Conservation (phyloP, 441 rosid genomes). For the Kokia cookei region DNA sequence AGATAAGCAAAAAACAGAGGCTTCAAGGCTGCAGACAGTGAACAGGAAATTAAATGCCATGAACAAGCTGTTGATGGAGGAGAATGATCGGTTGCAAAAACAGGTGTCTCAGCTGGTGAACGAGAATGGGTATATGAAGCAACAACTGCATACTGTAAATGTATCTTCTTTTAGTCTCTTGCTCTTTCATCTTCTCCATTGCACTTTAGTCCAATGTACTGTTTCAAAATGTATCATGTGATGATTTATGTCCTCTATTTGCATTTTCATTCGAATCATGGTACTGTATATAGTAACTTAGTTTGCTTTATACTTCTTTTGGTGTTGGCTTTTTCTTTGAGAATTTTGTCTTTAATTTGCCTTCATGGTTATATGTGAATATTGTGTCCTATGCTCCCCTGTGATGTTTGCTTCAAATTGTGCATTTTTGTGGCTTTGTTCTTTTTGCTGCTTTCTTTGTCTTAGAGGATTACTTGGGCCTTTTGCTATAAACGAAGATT, state of each 20-base stretch:
- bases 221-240: not conserved
- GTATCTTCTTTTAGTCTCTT: slow-evolving; percentile 7
- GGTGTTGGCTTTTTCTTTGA: not conserved
- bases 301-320: not conserved
- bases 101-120: slow-evolving; percentile 96
- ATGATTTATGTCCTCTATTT: not conserved
- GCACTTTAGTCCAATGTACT: not conserved
- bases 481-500: not conserved
- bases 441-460: not conserved
- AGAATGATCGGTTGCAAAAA: slow-evolving; percentile 93
- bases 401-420: not conserved
- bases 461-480: not conserved
- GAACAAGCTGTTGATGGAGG: slow-evolving; percentile 98
- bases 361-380: not conserved
- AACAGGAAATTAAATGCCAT: slow-evolving; percentile 88
- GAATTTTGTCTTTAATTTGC: not conserved
- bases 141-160: slow-evolving; percentile 73
- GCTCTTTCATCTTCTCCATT: not conserved
- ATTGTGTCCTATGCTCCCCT: not conserved
- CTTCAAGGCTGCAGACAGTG: slow-evolving; percentile 89
- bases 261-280: not conserved
- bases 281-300: not conserved
- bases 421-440: not conserved
- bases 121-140: slow-evolving; percentile 88
- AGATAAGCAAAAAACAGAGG: slow-evolving; percentile 95